Base-by-base conservation (phyloP, 2,329 filamentous ascomycete species). In the Pezicula carpinea region DNA sequence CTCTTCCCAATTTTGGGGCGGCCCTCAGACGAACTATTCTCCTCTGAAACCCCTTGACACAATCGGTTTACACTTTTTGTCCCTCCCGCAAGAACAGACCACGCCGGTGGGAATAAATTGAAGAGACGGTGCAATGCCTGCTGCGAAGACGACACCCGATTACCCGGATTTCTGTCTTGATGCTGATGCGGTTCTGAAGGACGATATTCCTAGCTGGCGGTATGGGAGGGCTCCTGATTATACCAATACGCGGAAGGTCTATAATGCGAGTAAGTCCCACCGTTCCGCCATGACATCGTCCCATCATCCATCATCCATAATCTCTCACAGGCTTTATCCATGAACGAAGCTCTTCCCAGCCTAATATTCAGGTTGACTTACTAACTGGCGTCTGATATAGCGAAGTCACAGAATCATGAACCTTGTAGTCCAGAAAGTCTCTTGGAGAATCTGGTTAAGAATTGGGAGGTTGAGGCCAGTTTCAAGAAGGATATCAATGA, bases 401-500 rank as follows among this genome's bases (percentile, higher is more conserved):
- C 76, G 44, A 84, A 82, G 63, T 69, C 66, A 32, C 71, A 69
- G 64, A 73, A 65, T 56, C 82, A 85, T 62, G 64, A 66, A 39
- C 68, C 78, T 3, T 72, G 71, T 29, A 80, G 74, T 47, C 73
- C 85, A 3, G 74, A 77, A 14, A 66, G 74, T 42, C 73, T 86
- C 5, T 80, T 86, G 32, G 76, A 85, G 61, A 86, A 85, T 59
- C 74, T 86, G 2, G 82, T 86, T 59, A 85, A 86, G 68, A 86
- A 86, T 63, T 86, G 82, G 83, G 82, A 86, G 63, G 76, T 85
- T 43, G 82, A 86, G 63, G 83, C 83, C 1, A 84, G 79, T 0
- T 85, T 83, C 74, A 86, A 86, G 66, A 73, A 74, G 7, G 58
- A 70, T 13, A 69, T 85, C 8, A 56, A 66, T 3, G 79, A 86